A percentile compares a stretch with the other conserved stretches of the same genome.
Evolutionary conservation across 805 yeast genomes (phyloP).

Genomic region (Starmerella davenportii): DNA sequence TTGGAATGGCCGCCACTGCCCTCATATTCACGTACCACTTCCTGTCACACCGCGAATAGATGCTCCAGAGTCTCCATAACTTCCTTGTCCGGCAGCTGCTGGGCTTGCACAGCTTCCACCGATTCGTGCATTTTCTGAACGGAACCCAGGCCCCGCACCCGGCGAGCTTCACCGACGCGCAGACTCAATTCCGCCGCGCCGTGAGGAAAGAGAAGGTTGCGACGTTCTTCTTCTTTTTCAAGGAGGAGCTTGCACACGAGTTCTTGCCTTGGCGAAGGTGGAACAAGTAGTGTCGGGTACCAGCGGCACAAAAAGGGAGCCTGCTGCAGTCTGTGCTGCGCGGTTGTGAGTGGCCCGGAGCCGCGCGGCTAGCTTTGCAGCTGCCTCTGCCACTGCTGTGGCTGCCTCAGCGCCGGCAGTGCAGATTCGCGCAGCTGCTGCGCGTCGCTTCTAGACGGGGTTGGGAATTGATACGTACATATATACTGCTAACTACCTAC

Average conservation of each 20-base stretch:
- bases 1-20: conserved; percentile 55
- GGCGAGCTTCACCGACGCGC: background rate
- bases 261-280: conserved; percentile 7
- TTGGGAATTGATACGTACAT: too few species aligned
- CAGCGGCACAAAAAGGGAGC: too few species aligned
- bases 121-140: conserved; percentile 15
- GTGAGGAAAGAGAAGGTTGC: background rate
- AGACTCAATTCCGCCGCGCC: background rate
- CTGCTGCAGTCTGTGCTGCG: too few species aligned
- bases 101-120: conserved; percentile 17
- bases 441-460: too few species aligned
- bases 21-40: conserved; percentile 59
- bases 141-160: conserved; percentile 12
- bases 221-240: conserved; percentile 14
- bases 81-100: conserved; percentile 14
- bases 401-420: too few species aligned
- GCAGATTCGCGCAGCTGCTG: too few species aligned
- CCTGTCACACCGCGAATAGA: background rate
- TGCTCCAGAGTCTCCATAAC: background rate
- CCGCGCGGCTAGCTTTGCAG: too few species aligned
- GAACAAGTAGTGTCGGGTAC: background rate
- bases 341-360: too few species aligned
- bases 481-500: too few species aligned
- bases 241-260: conserved; percentile 16
- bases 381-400: too few species aligned